Percentiles rank a stretch among this genome's conserved stretches.
phyloP scores from a whole-genome alignment of 23 red algal genomes.

The Gracilaria gracilis region DNA sequence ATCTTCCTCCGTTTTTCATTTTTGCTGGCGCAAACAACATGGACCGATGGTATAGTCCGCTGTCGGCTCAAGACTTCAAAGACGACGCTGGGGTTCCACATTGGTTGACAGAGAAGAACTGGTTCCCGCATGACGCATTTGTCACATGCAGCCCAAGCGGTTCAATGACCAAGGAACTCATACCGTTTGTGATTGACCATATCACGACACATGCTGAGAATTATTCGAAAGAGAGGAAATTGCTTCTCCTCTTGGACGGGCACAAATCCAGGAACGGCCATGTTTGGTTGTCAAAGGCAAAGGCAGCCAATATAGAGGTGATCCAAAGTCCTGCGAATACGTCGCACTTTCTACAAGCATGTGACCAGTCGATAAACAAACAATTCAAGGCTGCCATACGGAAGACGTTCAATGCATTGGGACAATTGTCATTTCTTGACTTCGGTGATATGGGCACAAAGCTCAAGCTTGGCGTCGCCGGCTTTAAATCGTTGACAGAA shows the following conservation, averaged over 20 bases:
- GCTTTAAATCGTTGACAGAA: neutral
- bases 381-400: neutral
- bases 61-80: neutral
- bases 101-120: neutral
- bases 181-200: neutral
- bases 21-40: neutral
- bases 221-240: neutral
- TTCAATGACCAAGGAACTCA: neutral
- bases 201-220: neutral
- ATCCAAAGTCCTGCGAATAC: slow-evolving; percentile 6
- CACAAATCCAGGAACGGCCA: neutral
- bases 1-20: slow-evolving; percentile 42
- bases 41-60: neutral
- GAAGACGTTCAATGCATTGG: neutral
- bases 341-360: slow-evolving; percentile 14
- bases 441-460: neutral
- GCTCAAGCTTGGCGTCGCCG: neutral
- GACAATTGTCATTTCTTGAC: neutral
- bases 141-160: neutral
- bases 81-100: neutral
- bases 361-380: neutral
- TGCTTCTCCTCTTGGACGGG: neutral
- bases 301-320: neutral
- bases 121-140: neutral
- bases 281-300: neutral